Percentiles rank a stretch among this genome's conserved stretches.
Conservation (phyloP, 2,329 filamentous ascomycete species). For the Sodiomyces alkalinus region DNA sequence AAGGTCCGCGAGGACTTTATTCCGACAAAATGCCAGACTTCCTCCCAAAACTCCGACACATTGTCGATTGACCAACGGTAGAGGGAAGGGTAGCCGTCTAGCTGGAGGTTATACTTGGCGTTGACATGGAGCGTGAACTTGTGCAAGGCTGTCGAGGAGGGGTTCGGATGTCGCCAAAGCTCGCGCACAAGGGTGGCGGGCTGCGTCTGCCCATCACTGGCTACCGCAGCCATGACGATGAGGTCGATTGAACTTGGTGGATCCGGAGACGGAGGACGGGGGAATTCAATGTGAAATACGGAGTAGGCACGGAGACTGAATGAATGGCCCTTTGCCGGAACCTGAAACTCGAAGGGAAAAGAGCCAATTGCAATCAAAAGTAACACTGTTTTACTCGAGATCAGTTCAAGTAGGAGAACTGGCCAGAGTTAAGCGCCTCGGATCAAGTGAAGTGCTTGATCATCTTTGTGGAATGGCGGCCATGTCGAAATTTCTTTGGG, state of each 20-base stretch:
- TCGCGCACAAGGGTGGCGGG: conserved; percentile 17
- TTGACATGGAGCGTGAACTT: conserved; percentile 57
- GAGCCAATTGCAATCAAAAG: too few species aligned
- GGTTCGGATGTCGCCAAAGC: conserved; percentile 58
- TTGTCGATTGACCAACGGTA: conserved; percentile 75
- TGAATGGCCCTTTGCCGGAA: too few species aligned
- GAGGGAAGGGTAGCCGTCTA: conserved; percentile 57
- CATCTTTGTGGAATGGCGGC: not conserved
- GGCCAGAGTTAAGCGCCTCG: too few species aligned
- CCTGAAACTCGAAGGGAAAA: too few species aligned
- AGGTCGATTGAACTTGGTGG: conserved; percentile 1
- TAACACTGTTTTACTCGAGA: too few species aligned
- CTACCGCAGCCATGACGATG: too few species aligned
- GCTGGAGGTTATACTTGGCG: conserved; percentile 44
- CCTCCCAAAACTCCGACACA: conserved; percentile 65
- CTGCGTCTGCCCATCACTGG: too few species aligned
- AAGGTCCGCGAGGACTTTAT: conserved; percentile 53
- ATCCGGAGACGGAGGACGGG: not conserved
- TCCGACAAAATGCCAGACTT: conserved; percentile 71
- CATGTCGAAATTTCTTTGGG: conserved; percentile 1
- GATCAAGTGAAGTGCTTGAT: too few species aligned
- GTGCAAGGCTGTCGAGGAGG: conserved; percentile 54
- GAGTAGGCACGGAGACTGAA: too few species aligned
- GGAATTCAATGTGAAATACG: too few species aligned
- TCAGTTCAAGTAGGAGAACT: too few species aligned